Evolutionary conservation across 441 rosid genomes (phyloP).

Genomic region (Cnidoscolus chayamansa): DNA sequence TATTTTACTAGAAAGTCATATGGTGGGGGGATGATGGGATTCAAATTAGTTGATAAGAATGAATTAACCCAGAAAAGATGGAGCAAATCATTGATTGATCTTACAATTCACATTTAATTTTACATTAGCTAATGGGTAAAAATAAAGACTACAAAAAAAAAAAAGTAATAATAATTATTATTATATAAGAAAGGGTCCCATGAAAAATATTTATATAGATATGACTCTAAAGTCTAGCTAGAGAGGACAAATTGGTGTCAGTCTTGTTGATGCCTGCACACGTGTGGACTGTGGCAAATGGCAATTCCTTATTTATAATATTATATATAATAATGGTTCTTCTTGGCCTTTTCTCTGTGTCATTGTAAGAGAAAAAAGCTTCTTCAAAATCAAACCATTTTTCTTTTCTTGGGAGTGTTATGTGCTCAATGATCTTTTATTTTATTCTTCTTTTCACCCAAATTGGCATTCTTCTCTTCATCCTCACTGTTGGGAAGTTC

Average conservation of each 20-base stretch:
- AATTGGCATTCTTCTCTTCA: constrained; percentile 84
- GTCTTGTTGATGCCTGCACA: constrained; percentile 27
- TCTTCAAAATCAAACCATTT: too few species aligned
- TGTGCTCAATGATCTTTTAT: background rate
- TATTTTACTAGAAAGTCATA: too few species aligned
- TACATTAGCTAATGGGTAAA: background rate
- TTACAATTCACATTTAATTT: background rate
- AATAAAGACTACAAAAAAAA: background rate
- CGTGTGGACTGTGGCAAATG: constrained; percentile 24
- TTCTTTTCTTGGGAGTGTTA: background rate
- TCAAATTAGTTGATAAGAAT: too few species aligned
- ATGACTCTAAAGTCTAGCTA: constrained; percentile 1
- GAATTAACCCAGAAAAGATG: too few species aligned
- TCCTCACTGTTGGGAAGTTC: constrained; percentile 86
- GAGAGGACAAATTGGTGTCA: constrained; percentile 23
- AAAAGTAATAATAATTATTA: background rate
- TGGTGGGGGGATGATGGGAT: too few species aligned
- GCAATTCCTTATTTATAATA: constrained; percentile 8
- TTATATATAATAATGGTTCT: background rate
- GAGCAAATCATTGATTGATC: background rate
- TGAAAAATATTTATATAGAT: background rate
- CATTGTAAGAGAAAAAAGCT: background rate
- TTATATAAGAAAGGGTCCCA: background rate
- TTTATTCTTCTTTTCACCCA: constrained; percentile 62
- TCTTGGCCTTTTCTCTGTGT: background rate